A percentile compares a stretch with the other conserved stretches of the same genome.
These are phyloP conservation scores for Penicillium paxilli DNA, from an alignment of 495 filamentous ascomycete genomes.

Conservation along the genomic window DNA sequence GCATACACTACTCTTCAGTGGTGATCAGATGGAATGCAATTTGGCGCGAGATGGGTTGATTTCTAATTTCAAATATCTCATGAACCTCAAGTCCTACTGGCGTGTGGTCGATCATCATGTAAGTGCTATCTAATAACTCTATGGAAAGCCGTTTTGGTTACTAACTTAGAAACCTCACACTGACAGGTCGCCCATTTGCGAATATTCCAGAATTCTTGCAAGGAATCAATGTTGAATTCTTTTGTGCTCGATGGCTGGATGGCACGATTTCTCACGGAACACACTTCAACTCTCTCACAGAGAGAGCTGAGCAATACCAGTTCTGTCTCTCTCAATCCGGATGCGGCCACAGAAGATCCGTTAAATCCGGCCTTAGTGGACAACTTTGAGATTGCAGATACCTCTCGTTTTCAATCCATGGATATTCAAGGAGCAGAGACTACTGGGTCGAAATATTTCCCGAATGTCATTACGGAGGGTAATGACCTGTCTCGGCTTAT, in stretches of 20 bases:
- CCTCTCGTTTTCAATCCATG: neutral
- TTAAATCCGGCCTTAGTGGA: neutral
- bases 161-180: too few species aligned
- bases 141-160: too few species aligned
- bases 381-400: neutral
- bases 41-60: conserved; percentile 18
- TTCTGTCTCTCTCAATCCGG: neutral
- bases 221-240: conserved; percentile 19
- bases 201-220: conserved; percentile 12
- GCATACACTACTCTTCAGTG: conserved; percentile 13
- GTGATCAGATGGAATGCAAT: conserved; percentile 2
- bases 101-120: conserved; percentile 21
- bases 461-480: neutral
- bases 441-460: neutral
- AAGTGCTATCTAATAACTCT: conserved; percentile 3
- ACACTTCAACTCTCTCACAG: conserved; percentile 10
- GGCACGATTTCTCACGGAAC: conserved; percentile 26
- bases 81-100: conserved; percentile 22
- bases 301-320: neutral
- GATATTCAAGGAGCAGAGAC: neutral
- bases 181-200: conserved; percentile 19
- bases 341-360: neutral
- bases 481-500: conserved; percentile 5
- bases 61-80: conserved; percentile 24
- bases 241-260: conserved; percentile 29